These are phyloP conservation scores for Pyrenophora tritici-repentis DNA, from an alignment of 2,329 filamentous ascomycete genomes.

Conservation along the genomic window DNA sequence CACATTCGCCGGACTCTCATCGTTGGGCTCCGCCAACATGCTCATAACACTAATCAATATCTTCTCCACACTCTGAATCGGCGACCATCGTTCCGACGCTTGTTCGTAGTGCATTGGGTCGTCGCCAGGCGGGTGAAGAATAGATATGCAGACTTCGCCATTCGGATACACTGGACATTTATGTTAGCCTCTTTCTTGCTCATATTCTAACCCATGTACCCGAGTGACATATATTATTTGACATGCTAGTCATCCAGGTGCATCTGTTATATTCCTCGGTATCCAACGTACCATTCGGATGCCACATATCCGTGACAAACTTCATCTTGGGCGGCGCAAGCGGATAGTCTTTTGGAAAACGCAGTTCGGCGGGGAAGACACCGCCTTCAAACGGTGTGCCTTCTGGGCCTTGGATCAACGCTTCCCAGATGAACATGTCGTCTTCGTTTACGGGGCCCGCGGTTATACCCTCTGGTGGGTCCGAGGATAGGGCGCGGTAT, in stretches of 20 bases:
- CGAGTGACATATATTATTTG: too few relatives aligned
- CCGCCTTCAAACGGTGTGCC: slow-evolving; percentile 95
- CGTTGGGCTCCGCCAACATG: slow-evolving; percentile 89
- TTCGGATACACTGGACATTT: slow-evolving; percentile 69
- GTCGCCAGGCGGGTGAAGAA: slow-evolving; percentile 92
- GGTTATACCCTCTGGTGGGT: slow-evolving; percentile 96
- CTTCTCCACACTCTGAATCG: slow-evolving; percentile 92
- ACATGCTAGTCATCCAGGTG: too few relatives aligned
- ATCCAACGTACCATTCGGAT: slow-evolving; percentile 85
- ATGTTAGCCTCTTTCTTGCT: not conserved
- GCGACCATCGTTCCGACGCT: slow-evolving; percentile 88
- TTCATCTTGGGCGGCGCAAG: slow-evolving; percentile 85
- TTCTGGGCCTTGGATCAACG: slow-evolving; percentile 91
- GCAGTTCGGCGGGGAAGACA: slow-evolving; percentile 84
- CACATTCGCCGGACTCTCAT: slow-evolving; percentile 93
- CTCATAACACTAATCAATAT: slow-evolving; percentile 92
- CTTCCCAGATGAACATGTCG: slow-evolving; percentile 95
- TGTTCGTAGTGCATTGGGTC: slow-evolving; percentile 93
- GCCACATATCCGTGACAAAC: slow-evolving; percentile 85
- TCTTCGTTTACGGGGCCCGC: slow-evolving; percentile 93
- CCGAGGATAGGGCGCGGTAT: slow-evolving; percentile 91
- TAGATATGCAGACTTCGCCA: slow-evolving; percentile 93
- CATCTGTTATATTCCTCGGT: too few relatives aligned
- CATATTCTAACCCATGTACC: not conserved
- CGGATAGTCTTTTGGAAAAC: slow-evolving; percentile 85